Evolutionary conservation across 805 yeast genomes (phyloP).

Genomic region (Suhomyces pyralidae): DNA sequence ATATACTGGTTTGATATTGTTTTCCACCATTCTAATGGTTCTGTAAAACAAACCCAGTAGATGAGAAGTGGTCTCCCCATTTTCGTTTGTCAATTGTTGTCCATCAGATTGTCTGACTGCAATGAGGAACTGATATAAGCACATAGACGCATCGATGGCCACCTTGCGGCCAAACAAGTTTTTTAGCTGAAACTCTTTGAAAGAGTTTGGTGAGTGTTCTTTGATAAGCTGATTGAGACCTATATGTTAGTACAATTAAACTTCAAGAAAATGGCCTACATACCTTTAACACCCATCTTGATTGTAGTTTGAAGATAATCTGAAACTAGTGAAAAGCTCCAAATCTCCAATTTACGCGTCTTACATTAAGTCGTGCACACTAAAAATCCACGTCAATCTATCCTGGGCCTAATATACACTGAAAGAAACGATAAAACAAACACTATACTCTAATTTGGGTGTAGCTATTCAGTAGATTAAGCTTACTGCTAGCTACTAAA

Average conservation of each 20-base stretch:
- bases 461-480: background rate
- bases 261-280: background rate
- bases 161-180: conserved; percentile 89
- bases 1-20: conserved; percentile 94
- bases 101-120: conserved; percentile 98
- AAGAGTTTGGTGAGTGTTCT: conserved; percentile 86
- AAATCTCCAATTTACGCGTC: background rate
- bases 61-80: conserved; percentile 90
- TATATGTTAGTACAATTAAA: conserved; percentile 20
- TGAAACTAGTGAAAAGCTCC: background rate
- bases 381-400: background rate
- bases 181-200: conserved; percentile 76
- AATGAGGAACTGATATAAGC: conserved; percentile 89
- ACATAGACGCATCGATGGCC: conserved; percentile 98
- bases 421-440: too few species aligned
- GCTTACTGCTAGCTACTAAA: background rate
- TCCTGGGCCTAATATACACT: too few species aligned
- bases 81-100: conserved; percentile 80
- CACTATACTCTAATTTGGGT: background rate
- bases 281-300: conserved; percentile 30
- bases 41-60: conserved; percentile 95
- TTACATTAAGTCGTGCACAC: background rate
- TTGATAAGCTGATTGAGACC: conserved; percentile 84
- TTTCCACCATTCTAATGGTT: conserved; percentile 82
- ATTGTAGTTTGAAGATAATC: background rate